Conservation (phyloP, 257 asterid species). For the Lithospermum erythrorhizon region DNA sequence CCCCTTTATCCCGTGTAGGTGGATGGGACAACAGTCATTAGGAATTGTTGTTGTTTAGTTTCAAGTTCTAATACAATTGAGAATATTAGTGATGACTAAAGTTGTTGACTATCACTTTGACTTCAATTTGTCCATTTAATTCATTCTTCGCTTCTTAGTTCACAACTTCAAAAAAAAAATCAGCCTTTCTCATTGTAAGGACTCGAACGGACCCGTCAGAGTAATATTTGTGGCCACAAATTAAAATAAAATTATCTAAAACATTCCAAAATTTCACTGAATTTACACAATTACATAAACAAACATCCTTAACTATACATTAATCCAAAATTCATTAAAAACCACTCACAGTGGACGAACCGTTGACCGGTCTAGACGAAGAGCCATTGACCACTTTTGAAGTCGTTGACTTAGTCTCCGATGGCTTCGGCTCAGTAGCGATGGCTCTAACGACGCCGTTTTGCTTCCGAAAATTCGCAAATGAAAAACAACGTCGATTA, state of each 20-base stretch:
- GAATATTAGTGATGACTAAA: no score
- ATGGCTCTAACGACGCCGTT: conserved; percentile 59
- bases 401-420: conserved; percentile 19
- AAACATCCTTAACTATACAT: no score
- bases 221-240: no score
- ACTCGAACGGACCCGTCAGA: no score
- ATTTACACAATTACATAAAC: background rate
- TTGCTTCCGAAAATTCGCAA: conserved; percentile 19
- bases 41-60: no score
- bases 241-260: background rate
- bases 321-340: background rate
- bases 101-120: background rate
- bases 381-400: conserved; percentile 46
- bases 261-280: background rate
- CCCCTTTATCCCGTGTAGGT: no score
- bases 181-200: no score
- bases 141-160: background rate
- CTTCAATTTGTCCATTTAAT: background rate
- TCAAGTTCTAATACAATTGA: no score
- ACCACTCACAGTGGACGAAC: conserved; percentile 47
- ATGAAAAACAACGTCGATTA: conserved; percentile 11
- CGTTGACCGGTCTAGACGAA: conserved; percentile 41
- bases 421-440: conserved; percentile 72
- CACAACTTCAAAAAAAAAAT: no score
- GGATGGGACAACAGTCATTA: no score